Base-by-base conservation (phyloP, 2,329 filamentous ascomycete species). In the Hypoxylon sp. region DNA sequence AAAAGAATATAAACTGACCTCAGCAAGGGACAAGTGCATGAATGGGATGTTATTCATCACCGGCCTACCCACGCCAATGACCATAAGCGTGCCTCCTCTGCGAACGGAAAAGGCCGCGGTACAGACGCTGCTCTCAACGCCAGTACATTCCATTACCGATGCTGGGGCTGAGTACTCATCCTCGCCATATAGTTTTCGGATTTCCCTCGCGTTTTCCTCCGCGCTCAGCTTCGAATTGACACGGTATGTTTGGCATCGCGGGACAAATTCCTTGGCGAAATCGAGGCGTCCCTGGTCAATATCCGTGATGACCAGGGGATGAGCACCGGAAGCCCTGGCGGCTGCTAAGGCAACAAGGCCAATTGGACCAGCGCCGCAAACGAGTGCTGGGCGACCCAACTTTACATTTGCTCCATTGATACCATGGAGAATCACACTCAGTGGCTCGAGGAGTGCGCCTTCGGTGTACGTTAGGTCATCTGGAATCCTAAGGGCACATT, bases 41-140 rank as follows among this genome's bases (percentile, higher is more conserved):
- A 91, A 90, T 0, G 88, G 89, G 25, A 90, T 70, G 67, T 90
- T 90, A 68, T 91, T 88, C 86, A 91, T 89, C 6, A 86, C 81
- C 25, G 84, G 79, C 68, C 81, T 85, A 1, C 89, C 89, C 0
- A 91, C 89, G 0, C 89, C 89, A 66, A 91, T 88, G 0, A 90
- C 87, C 79, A 90, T 87, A 19, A 91, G 80, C 0, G 82, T 82
- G 0, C 89, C 89, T 4, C 89, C 88, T 59, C 87, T 80, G 17
- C 88, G 80, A 4, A 83, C 87, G 7, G 83, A 82, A 67, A 84
- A 90, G 5, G 83, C 83, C 1, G 87, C 89, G 2, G 87, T 89
- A 65, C 83, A 81, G 7, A 91, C 82, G 72, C 87, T 90, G 72
- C 83, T 88, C 77, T 91, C 88, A 0, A 90, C 85, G 0, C 89